phyloP scores from a whole-genome alignment of 768 basidiomycete genomes.

The Tulasnella sp. region DNA sequence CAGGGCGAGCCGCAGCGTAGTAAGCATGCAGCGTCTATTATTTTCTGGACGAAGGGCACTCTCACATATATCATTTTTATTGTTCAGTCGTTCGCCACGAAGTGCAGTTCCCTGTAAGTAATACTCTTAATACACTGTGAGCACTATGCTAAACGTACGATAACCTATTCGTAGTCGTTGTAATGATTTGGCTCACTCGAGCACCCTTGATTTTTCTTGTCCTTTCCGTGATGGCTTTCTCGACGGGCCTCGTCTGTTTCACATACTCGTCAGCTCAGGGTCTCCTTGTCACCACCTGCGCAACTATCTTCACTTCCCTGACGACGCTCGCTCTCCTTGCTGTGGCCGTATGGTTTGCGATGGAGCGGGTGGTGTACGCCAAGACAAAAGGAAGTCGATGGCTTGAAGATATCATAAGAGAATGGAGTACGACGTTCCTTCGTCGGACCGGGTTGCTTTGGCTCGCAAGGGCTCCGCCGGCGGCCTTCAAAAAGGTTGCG shows the following conservation, averaged over 20 bases:
- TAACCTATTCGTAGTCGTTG: background rate
- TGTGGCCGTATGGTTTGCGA: constrained; percentile 35
- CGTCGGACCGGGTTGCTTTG: constrained; percentile 14
- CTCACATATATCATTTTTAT: background rate
- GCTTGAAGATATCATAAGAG: constrained; percentile 8
- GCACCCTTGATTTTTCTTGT: constrained; percentile 36
- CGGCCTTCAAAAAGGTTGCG: background rate
- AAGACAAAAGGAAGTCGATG: constrained; percentile 23
- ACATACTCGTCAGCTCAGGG: constrained; percentile 32
- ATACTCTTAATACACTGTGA: constrained; percentile 43
- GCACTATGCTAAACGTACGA: background rate
- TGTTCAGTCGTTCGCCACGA: constrained; percentile 31
- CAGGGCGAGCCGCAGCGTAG: constrained; percentile 35
- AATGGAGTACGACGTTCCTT: background rate
- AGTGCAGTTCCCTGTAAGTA: constrained; percentile 33
- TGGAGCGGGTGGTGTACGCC: constrained; percentile 34
- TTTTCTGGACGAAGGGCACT: too few species aligned
- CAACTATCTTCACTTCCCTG: constrained; percentile 33
- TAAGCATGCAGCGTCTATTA: background rate
- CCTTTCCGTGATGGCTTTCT: constrained; percentile 35
- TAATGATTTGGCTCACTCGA: constrained; percentile 36
- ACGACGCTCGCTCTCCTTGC: constrained; percentile 34
- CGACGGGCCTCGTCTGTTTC: constrained; percentile 34
- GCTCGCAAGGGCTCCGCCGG: background rate
- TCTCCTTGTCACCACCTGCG: constrained; percentile 17